Evolutionary conservation across 768 basidiomycete species (phyloP).

Genomic region (Royoungia palumana): DNA sequence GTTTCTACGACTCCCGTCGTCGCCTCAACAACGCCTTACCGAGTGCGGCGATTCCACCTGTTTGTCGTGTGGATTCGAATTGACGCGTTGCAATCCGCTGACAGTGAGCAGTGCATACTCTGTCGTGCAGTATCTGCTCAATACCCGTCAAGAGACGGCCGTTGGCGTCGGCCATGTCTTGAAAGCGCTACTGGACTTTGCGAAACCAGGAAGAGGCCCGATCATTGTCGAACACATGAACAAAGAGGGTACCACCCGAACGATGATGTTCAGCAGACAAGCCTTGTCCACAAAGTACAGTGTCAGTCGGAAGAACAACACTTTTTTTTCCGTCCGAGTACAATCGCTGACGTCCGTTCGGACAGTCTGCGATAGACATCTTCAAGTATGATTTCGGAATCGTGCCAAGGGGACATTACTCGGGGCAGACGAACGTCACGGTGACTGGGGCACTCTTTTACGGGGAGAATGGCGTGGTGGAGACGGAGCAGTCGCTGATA

Average conservation of each 20-base stretch:
- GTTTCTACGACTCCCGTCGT: no score
- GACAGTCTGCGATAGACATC: no score
- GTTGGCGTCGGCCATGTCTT: no score
- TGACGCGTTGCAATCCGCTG: background rate
- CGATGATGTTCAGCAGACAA: conserved; percentile 9
- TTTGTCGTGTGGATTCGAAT: background rate
- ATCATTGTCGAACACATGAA: conserved; percentile 6
- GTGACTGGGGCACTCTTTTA: conserved; percentile 8
- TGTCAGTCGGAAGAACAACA: background rate
- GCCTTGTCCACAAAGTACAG: background rate
- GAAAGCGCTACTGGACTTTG: conserved; percentile 41
- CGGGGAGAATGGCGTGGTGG: conserved; percentile 1
- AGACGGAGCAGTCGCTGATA: background rate
- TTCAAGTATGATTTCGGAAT: background rate
- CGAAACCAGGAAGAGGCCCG: background rate
- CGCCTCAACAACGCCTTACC: no score
- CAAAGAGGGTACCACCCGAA: background rate
- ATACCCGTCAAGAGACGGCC: no score
- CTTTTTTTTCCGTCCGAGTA: background rate
- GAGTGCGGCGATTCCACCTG: background rate
- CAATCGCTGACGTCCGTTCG: background rate
- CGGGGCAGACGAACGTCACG: no score
- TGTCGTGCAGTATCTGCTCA: no score
- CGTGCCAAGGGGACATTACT: background rate
- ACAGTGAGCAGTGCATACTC: no score